Conservation (phyloP, 169 alveolate genomes). For the Cryptosporidium muris region DNA sequence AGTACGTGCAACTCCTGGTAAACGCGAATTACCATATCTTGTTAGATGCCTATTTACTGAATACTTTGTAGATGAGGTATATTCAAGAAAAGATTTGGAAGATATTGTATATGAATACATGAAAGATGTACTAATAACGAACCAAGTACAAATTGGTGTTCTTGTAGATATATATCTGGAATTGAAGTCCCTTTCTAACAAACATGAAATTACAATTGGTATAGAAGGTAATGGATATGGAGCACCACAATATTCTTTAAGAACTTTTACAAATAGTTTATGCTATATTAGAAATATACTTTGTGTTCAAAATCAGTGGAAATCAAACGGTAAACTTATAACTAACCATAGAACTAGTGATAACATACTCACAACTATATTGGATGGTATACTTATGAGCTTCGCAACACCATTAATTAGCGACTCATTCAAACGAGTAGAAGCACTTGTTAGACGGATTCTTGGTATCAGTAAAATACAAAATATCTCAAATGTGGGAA, state of each 20-base stretch:
- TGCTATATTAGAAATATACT: conserved; percentile 18
- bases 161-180: conserved; percentile 40
- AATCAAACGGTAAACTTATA: conserved; percentile 14
- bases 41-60: conserved; percentile 94
- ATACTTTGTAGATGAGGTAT: conserved; percentile 92
- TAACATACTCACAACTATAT: conserved; percentile 5
- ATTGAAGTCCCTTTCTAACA: conserved; percentile 8
- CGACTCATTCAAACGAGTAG: conserved; percentile 33
- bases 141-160: conserved; percentile 11
- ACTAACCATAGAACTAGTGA: conserved; percentile 9
- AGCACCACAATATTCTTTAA: conserved; percentile 62
- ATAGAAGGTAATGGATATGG: conserved; percentile 70
- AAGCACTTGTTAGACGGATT: neutral
- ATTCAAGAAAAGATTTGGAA: conserved; percentile 58
- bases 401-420: conserved; percentile 76
- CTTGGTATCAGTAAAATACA: neutral
- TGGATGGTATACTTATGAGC: conserved; percentile 76
- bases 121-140: conserved; percentile 45
- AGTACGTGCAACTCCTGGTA: conserved; percentile 91
- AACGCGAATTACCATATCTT: conserved; percentile 93
- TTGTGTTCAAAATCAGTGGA: conserved; percentile 18
- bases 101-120: conserved; percentile 68
- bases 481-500: neutral
- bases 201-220: conserved; percentile 32
- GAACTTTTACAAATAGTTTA: conserved; percentile 67